Conservation (phyloP, 83 land plant species). For the Picea abies region DNA sequence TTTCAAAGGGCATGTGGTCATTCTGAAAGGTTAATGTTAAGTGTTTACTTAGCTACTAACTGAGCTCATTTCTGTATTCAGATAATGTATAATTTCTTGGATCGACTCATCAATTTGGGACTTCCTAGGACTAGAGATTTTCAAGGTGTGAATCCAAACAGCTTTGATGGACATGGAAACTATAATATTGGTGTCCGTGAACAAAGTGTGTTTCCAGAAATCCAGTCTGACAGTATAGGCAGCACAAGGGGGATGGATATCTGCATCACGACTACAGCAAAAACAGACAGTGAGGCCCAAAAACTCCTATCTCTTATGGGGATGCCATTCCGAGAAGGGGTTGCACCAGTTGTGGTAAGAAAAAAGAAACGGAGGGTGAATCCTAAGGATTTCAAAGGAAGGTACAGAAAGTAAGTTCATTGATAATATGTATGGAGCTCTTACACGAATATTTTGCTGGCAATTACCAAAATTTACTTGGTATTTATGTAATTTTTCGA, state of each 20-base stretch:
- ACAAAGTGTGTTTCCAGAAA: conserved; percentile 91
- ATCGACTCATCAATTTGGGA: conserved; percentile 85
- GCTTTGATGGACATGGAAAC: conserved; percentile 97
- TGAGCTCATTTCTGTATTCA: conserved; percentile 22
- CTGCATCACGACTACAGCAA: conserved; percentile 79
- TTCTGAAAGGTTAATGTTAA: not conserved
- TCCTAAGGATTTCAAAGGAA: no score
- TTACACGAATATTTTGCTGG: no score
- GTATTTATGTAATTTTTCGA: no score
- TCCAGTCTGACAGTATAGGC: conserved; percentile 69
- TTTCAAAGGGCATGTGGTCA: not conserved
- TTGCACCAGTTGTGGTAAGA: conserved; percentile 15
- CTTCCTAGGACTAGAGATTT: conserved; percentile 95
- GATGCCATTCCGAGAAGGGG: conserved; percentile 86
- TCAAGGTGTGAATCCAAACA: conserved; percentile 82
- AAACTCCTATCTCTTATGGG: conserved; percentile 76
- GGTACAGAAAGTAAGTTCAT: no score
- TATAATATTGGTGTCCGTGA: conserved; percentile 82
- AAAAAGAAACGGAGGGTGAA: no score
- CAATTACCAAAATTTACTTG: no score
- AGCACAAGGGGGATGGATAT: conserved; percentile 85
- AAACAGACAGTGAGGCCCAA: conserved; percentile 75
- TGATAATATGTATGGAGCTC: no score
- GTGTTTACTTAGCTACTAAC: not conserved
- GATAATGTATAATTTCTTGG: conserved; percentile 93